Evolutionary conservation across 1,284 basidiomycete genomes (phyloP), one percentile per base, ranked within the genome.

Genomic region (Fomitiporia mediterranea): DNA sequence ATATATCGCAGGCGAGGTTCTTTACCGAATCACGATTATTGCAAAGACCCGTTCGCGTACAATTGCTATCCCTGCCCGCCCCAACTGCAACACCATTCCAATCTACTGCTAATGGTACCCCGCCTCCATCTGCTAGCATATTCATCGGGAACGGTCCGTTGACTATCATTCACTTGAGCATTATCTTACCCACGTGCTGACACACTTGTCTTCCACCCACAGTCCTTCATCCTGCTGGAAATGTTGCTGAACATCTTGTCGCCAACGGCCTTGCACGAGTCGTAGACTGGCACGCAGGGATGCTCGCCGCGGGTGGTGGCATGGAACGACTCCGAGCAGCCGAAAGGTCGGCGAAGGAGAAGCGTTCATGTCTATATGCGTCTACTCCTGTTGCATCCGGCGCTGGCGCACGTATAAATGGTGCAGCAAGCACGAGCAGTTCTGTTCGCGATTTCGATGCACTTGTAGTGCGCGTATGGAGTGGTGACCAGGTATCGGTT

Each of bases 241-340:
- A 98, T 70, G 90, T 99, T 51, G 94, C 94, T 15, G 92, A 96
- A 65, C 86, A 91, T 70, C 77, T 99, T 46, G 84, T 94, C 17
- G 81, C 80, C 2, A 83, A 84, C 44, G 94, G 96, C 49, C 77
- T 98, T 2, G 96, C 95, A 9, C 88, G 93, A 58, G 82, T 97
- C 52, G 89, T 98, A 58, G 95, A 97, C 68, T 98, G 96, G 95
- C 96, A 99, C 69, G 94, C 94, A 11, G 96, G 95, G 32, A 90
- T 98, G 80, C 83, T 99, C 39, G 83, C 91, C 1, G 79, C 78
- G 58, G 76, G 78, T 59, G 88, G 91, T 30, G 85, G 83, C 13
- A 93, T 96, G 82, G 91, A 95, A 66, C 82, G 83, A 38, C 79
- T 97, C 28, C 85, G 95, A 40, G 81, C 84, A 2, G 91, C 92